Evolutionary conservation across 2,329 filamentous ascomycete genomes (phyloP).

Genomic region (Aspergillus sergii): DNA sequence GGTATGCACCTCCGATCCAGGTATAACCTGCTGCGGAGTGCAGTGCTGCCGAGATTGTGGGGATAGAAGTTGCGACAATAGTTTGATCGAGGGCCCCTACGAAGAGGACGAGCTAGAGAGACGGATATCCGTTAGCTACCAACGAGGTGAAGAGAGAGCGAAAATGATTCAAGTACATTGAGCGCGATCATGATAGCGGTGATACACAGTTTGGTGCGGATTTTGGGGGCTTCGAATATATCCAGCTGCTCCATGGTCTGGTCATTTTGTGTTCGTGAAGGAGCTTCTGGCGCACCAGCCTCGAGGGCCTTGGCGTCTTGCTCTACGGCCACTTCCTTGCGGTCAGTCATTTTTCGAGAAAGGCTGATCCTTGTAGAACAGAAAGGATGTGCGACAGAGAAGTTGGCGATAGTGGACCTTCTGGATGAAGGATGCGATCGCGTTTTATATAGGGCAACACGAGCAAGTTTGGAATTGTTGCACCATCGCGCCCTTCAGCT

Average conservation of each 20-base stretch:
- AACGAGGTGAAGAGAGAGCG: fast-evolving
- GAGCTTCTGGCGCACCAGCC: background rate
- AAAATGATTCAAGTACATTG: background rate
- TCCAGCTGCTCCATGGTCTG: background rate
- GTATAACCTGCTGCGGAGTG: slow-evolving; percentile 70
- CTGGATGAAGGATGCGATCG: background rate
- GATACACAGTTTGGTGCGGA: background rate
- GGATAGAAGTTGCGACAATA: slow-evolving; percentile 64
- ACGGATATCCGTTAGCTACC: background rate
- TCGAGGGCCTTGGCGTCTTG: background rate
- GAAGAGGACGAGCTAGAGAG: slow-evolving; percentile 20
- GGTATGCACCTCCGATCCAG: slow-evolving; percentile 76
- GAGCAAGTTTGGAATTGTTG: background rate
- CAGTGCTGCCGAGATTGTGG: slow-evolving; percentile 63
- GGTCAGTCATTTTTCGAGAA: background rate
- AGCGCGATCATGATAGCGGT: background rate
- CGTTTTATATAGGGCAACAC: fast-evolving
- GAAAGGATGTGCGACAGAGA: background rate
- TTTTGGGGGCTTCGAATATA: background rate
- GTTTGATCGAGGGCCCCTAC: slow-evolving; percentile 47
- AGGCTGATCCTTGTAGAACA: background rate
- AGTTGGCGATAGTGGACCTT: background rate
- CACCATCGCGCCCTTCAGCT: background rate
- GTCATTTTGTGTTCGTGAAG: background rate
- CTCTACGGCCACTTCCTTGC: background rate